A percentile compares a stretch with the other conserved stretches of the same genome.
phyloP scores from a whole-genome alignment of 495 filamentous ascomycete genomes.

The Tuber brumale region DNA sequence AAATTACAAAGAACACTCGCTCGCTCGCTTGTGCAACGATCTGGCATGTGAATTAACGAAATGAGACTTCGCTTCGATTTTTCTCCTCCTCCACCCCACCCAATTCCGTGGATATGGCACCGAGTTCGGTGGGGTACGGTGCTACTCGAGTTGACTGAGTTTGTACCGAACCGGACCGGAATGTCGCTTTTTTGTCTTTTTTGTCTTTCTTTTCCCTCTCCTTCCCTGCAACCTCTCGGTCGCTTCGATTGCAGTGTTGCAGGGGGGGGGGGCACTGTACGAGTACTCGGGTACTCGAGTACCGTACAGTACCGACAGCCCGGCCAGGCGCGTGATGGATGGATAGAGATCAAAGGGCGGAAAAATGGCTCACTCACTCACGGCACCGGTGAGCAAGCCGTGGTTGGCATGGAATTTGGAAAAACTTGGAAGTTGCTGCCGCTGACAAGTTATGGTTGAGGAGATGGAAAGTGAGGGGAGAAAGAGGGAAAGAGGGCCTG shows the following conservation, averaged over 20 bases:
- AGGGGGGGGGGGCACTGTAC: neutral
- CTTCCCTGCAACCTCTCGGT: neutral
- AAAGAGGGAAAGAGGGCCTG: neutral
- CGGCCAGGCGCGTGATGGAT: neutral
- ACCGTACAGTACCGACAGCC: no score
- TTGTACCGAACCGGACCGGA: neutral
- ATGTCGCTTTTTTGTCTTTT: neutral
- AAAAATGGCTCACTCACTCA: neutral
- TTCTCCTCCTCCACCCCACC: neutral
- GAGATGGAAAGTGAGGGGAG: neutral
- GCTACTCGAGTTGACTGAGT: neutral
- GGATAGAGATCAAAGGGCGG: neutral
- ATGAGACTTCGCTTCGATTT: neutral
- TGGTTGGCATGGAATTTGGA: neutral
- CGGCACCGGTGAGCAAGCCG: neutral
- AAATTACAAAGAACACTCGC: neutral
- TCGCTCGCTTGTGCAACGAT: neutral
- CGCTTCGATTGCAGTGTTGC: neutral
- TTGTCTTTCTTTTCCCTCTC: neutral
- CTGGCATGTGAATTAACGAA: neutral
- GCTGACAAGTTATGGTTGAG: neutral
- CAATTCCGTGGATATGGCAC: conserved; percentile 1
- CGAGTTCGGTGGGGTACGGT: neutral
- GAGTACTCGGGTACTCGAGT: neutral
- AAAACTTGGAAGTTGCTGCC: neutral